Percentiles rank a stretch among this genome's conserved stretches.
Conservation (phyloP, 202 grass and related monocot genomes). For the Elaeis oleifera region DNA sequence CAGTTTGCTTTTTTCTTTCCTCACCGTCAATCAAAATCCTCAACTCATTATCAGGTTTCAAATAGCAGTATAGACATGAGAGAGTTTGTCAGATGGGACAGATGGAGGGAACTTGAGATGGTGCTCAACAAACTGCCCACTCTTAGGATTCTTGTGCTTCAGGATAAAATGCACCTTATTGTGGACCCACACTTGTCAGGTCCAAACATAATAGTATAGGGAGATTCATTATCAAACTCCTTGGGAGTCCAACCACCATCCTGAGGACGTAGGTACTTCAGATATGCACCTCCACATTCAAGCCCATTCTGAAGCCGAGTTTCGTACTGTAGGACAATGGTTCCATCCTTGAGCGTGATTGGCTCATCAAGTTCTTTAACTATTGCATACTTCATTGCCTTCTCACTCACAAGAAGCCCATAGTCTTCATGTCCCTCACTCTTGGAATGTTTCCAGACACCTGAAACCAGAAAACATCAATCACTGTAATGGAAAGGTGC, state of each 20-base stretch:
- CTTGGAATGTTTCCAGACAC: constrained; percentile 16
- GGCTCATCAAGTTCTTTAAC: constrained; percentile 14
- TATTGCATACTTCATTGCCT: constrained; percentile 17
- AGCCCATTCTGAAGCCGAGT: constrained; percentile 19
- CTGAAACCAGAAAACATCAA: not conserved
- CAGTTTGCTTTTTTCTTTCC: constrained; percentile 15
- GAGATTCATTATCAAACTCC: constrained; percentile 13
- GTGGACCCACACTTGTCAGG: constrained; percentile 18
- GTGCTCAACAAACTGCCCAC: constrained; percentile 17
- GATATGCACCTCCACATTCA: constrained; percentile 19
- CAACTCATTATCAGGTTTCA: constrained; percentile 13
- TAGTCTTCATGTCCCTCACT: constrained; percentile 15
- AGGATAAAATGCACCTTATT: constrained; percentile 19
- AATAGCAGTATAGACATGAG: constrained; percentile 22
- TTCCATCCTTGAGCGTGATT: constrained; percentile 8
- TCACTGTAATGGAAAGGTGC: not conserved
- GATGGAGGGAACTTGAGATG: constrained; percentile 14
- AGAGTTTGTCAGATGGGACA: constrained; percentile 11
- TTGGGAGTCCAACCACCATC: constrained; percentile 7
- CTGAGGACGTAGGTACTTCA: constrained; percentile 15
- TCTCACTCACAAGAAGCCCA: constrained; percentile 15
- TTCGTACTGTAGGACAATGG: constrained; percentile 8
- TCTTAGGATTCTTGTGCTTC: constrained; percentile 8
- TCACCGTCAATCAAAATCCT: constrained; percentile 14
- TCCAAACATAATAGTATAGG: constrained; percentile 18